A percentile compares a stretch with the other conserved stretches of the same genome.
phyloP scores from a whole-genome alignment of 2,329 filamentous ascomycete species.

The Cercospora sesami region DNA sequence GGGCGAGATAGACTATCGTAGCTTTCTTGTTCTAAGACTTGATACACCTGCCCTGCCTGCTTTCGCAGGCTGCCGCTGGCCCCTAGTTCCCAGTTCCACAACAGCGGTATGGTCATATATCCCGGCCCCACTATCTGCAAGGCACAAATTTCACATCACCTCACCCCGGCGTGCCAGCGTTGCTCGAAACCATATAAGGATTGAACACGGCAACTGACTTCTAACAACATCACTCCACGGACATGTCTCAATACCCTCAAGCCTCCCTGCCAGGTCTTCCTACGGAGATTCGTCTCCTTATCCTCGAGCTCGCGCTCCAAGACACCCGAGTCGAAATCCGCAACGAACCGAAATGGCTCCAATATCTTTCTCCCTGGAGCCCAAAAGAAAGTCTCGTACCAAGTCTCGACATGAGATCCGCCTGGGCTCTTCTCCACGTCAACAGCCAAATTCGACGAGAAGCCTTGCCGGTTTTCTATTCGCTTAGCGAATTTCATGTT shows the following conservation, averaged over 20 bases:
- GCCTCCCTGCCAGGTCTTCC: constrained; percentile 8
- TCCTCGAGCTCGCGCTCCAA: constrained; percentile 4
- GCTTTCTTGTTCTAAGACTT: neutral
- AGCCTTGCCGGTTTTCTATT: too few relatives aligned
- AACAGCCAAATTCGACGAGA: too few relatives aligned
- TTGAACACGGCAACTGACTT: neutral
- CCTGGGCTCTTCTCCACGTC: too few relatives aligned
- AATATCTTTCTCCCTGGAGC: too few relatives aligned
- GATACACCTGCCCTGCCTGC: neutral
- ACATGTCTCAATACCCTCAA: neutral
- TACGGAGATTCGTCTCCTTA: constrained; percentile 1
- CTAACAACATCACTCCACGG: neutral
- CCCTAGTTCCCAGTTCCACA: neutral
- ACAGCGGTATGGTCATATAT: neutral
- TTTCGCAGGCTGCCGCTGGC: neutral
- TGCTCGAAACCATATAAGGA: neutral
- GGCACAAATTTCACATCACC: neutral
- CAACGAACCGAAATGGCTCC: too few relatives aligned
- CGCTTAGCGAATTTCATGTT: too few relatives aligned
- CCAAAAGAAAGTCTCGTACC: too few relatives aligned
- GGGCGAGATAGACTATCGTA: neutral
- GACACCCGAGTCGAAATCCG: neutral
- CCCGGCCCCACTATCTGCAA: neutral
- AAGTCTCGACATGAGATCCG: too few relatives aligned
- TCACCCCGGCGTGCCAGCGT: too few relatives aligned